These are phyloP conservation scores for Hemileia vastatrix DNA, from an alignment of 1,284 basidiomycete genomes.

Conservation along the genomic window DNA sequence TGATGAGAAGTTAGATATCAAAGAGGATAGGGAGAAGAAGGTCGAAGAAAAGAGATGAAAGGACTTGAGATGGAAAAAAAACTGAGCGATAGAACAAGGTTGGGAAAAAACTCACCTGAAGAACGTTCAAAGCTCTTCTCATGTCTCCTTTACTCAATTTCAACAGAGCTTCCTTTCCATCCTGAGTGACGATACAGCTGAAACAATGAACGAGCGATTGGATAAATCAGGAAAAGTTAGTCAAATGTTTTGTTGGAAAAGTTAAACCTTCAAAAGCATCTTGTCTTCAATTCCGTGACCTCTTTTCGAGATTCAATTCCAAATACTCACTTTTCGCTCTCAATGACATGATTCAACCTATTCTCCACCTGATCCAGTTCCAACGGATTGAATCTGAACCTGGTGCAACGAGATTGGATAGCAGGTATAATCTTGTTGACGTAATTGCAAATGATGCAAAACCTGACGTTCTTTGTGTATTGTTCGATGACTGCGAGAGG, in stretches of 20 bases:
- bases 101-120: conserved; percentile 54
- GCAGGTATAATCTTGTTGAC: conserved; percentile 99
- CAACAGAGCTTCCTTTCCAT: conserved; percentile 77
- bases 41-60: background rate
- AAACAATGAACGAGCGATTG: background rate
- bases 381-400: conserved; percentile 84
- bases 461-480: conserved; percentile 95
- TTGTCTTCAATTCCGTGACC: too few relatives aligned
- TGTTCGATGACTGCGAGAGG: conserved; percentile 76
- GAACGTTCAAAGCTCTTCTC: conserved; percentile 86
- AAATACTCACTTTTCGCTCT: conserved; percentile 63
- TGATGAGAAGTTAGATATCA: background rate
- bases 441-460: conserved; percentile 99
- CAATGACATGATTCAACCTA: conserved; percentile 66
- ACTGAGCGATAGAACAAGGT: background rate
- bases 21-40: background rate
- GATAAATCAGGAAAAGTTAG: background rate
- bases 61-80: background rate
- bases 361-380: conserved; percentile 76
- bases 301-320: background rate
- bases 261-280: background rate
- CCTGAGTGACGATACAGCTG: conserved; percentile 74
- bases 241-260: background rate
- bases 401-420: conserved; percentile 94
- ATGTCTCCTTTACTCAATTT: conserved; percentile 93